These are phyloP conservation scores for Phytophthora capsici DNA, from an alignment of 352 stramenopile species.

Conservation along the genomic window DNA sequence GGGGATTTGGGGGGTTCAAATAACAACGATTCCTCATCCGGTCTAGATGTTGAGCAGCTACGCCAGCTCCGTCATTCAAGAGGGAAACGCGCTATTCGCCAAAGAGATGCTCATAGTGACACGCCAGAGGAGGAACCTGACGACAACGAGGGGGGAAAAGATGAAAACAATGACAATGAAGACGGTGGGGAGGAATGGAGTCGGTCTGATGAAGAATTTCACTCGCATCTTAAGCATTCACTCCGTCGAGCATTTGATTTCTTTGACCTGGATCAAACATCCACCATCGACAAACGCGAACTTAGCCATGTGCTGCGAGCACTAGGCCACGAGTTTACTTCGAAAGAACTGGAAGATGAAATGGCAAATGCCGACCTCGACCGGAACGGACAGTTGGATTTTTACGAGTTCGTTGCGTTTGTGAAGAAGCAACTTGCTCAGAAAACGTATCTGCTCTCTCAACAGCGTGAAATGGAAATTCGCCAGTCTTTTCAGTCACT, in stretches of 20 bases:
- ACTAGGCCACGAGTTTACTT: constrained; percentile 75
- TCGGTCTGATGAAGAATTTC: constrained; percentile 67
- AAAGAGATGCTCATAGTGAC: constrained; percentile 3
- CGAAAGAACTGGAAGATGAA: constrained; percentile 63
- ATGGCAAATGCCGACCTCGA: constrained; percentile 71
- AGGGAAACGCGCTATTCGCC: constrained; percentile 9
- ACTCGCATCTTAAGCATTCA: constrained; percentile 63
- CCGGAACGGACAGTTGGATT: constrained; percentile 72
- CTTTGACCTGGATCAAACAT: constrained; percentile 76
- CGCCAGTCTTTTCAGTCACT: constrained; percentile 72
- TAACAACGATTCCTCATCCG: constrained; percentile 40
- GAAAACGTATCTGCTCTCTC: constrained; percentile 64
- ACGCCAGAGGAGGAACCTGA: constrained; percentile 7
- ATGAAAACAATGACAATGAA: constrained; percentile 23
- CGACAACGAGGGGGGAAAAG: background rate
- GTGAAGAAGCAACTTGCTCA: constrained; percentile 65
- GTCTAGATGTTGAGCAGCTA: constrained; percentile 52
- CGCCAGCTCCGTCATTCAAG: constrained; percentile 35
- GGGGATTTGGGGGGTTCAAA: constrained; percentile 8
- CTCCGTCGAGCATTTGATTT: constrained; percentile 78
- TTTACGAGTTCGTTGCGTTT: constrained; percentile 76
- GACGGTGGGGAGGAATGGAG: constrained; percentile 32
- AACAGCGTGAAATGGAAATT: constrained; percentile 79
- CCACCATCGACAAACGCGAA: constrained; percentile 75
- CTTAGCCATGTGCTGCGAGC: constrained; percentile 70